Base-by-base conservation (phyloP, 2,329 filamentous ascomycete species). In the Trichoderma pleuroti region DNA sequence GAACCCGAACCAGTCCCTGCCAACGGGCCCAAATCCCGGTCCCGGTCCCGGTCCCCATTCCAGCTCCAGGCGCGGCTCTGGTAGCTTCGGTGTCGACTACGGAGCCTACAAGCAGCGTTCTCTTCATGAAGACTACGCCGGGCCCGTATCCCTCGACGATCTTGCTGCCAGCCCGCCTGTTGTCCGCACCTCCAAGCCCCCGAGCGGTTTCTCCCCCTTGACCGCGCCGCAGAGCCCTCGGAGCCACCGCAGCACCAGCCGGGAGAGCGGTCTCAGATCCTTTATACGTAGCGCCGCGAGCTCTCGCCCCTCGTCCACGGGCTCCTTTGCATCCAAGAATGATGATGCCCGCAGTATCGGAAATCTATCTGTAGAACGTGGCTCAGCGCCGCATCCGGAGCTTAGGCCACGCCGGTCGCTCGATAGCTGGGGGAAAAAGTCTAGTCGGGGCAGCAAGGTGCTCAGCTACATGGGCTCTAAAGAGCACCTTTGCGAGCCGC, bases 111-210 rank as follows among this genome's bases (percentile, higher is more conserved):
- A 86, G 63, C 82, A 86, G 60, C 82, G 86, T 5, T 82, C 84
- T 21, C 81, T 85, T 36, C 84, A 85, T 66, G 84, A 87, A 21
- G 76, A 85, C 14, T 77, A 83, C 57, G 83, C 87, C 62, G 83
- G 85, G 42, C 76, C 76, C 56, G 75, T 83, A 7, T 83, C 86
- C 12, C 80, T 90, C 73, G 86, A 90, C 80, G 87, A 91, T 68
- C 81, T 90, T 57, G 86, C 89, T 34, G 88, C 89, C 26, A 83
- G 84, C 61, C 83, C 93, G 14, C 93, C 94, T 21, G 87, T 95
- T 68, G 87, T 97, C 75, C 90, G 91, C 73, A 97, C 94, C 36
- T 88, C 93, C 36, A 94, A 94, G 79, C 91, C 91, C 9, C 92
- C 92, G 0, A 93, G 92, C 64, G 92, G 92, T 68, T 88, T 90